Percentiles rank a stretch among this genome's conserved stretches.
Conservation (phyloP, 192 early-diverging fungal genomes). For the Dimargaris cristalligena region DNA sequence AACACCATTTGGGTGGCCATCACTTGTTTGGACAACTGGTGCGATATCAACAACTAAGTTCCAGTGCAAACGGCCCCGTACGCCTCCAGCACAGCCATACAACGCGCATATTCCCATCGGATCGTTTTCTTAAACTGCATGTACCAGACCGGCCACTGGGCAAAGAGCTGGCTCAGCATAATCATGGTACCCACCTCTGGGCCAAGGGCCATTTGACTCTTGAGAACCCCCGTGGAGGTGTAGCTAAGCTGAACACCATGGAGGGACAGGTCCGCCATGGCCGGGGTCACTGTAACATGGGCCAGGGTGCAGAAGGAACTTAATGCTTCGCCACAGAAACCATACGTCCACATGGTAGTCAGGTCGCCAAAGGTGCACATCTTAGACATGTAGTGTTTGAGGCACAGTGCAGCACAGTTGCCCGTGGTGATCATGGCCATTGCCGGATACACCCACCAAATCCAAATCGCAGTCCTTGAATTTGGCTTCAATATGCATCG, state of each 20-base stretch:
- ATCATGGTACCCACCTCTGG: constrained; percentile 66
- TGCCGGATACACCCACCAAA: constrained; percentile 61
- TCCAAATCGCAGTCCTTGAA: constrained; percentile 67
- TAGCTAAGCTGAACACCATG: constrained; percentile 54
- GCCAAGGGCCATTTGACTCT: constrained; percentile 25
- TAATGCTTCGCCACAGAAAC: constrained; percentile 87
- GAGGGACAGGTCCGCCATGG: constrained; percentile 37
- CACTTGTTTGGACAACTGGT: constrained; percentile 38
- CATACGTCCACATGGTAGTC: constrained; percentile 56
- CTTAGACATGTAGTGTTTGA: constrained; percentile 83
- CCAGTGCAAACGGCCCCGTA: constrained; percentile 59
- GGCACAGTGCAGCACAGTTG: constrained; percentile 52
- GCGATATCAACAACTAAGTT: constrained; percentile 45
- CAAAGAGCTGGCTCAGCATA: constrained; percentile 56
- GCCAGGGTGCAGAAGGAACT: constrained; percentile 69
- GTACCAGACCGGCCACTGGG: constrained; percentile 65
- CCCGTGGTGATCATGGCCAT: constrained; percentile 57
- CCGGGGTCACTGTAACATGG: constrained; percentile 45
- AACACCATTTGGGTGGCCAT: constrained; percentile 7
- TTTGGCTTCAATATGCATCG: constrained; percentile 63
- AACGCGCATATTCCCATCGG: constrained; percentile 59
- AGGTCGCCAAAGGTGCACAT: constrained; percentile 61
- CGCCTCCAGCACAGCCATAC: constrained; percentile 60
- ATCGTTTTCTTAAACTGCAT: constrained; percentile 75
- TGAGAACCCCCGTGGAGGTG: constrained; percentile 41